Conservation (phyloP, 257 asterid species). For the Scutellaria galericulata region DNA sequence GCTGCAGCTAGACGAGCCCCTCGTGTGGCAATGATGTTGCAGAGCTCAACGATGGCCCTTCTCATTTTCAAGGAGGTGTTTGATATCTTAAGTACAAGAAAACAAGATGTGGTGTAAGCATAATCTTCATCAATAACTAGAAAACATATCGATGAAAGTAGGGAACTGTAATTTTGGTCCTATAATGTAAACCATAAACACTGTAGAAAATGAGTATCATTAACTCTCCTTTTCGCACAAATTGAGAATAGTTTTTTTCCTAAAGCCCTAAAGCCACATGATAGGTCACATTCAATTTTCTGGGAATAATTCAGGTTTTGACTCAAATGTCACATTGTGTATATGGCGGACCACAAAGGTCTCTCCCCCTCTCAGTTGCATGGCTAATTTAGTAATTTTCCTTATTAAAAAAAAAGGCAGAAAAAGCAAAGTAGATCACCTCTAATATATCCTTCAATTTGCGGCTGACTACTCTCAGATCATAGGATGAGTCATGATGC, state of each 20-base stretch:
- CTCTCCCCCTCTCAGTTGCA: too few relatives aligned
- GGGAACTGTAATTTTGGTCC: background rate
- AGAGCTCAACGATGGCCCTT: slow-evolving; percentile 59
- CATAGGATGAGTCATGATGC: slow-evolving; percentile 76
- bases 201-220: too few relatives aligned
- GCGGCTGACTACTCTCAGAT: slow-evolving; percentile 64
- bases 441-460: slow-evolving; percentile 65
- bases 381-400: background rate
- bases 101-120: slow-evolving; percentile 1
- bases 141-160: background rate
- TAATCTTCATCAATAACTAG: background rate
- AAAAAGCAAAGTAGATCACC: slow-evolving; percentile 45
- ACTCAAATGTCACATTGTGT: too few relatives aligned
- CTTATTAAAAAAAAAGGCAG: too few relatives aligned
- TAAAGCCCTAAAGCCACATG: too few relatives aligned
- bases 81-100: slow-evolving; percentile 53
- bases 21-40: slow-evolving; percentile 68
- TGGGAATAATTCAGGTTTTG: too few relatives aligned
- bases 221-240: too few relatives aligned
- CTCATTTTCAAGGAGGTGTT: slow-evolving; percentile 63
- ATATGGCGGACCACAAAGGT: too few relatives aligned
- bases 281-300: too few relatives aligned
- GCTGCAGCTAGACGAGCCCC: slow-evolving; percentile 92
- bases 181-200: too few relatives aligned
- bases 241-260: too few relatives aligned